Evolutionary conservation across 768 basidiomycete species (phyloP).

Genomic region (Russula griseocarnosa): DNA sequence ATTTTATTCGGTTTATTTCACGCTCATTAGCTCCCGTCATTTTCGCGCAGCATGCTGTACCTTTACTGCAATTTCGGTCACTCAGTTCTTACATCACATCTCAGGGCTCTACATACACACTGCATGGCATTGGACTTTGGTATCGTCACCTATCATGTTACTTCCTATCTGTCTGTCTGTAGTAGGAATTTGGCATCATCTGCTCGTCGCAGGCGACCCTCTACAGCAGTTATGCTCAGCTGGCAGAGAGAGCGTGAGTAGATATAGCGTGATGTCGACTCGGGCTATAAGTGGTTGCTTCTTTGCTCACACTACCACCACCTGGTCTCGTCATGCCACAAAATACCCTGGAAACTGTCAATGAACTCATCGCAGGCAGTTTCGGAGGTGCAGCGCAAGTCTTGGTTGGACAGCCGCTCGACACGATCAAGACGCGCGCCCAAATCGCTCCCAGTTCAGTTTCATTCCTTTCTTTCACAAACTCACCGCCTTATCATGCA

Average conservation of each 20-base stretch:
- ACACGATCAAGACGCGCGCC: constrained; percentile 84
- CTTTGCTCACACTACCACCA: neutral
- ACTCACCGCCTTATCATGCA: constrained; percentile 14
- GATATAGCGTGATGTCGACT: neutral
- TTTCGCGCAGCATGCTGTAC: constrained; percentile 22
- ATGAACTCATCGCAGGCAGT: constrained; percentile 84
- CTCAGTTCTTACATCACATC: constrained; percentile 19
- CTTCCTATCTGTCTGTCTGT: constrained; percentile 25
- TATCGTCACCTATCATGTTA: constrained; percentile 22
- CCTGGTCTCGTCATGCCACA: constrained; percentile 13
- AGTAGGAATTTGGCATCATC: constrained; percentile 24
- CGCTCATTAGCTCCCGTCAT: constrained; percentile 8
- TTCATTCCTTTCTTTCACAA: constrained; percentile 7
- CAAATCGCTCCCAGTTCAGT: constrained; percentile 78
- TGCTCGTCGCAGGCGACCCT: constrained; percentile 22
- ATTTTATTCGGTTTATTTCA: constrained; percentile 10
- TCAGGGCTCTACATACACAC: constrained; percentile 14
- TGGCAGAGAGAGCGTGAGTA: neutral
- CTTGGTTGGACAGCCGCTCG: constrained; percentile 87
- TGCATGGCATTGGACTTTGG: constrained; percentile 22
- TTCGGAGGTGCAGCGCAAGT: constrained; percentile 94
- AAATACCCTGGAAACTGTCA: constrained; percentile 49
- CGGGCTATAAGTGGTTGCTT: no score
- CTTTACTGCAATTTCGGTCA: constrained; percentile 22
- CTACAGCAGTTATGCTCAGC: neutral